These are phyloP conservation scores for Trichoderma gamsii DNA, from an alignment of 495 filamentous ascomycete species.

Conservation along the genomic window DNA sequence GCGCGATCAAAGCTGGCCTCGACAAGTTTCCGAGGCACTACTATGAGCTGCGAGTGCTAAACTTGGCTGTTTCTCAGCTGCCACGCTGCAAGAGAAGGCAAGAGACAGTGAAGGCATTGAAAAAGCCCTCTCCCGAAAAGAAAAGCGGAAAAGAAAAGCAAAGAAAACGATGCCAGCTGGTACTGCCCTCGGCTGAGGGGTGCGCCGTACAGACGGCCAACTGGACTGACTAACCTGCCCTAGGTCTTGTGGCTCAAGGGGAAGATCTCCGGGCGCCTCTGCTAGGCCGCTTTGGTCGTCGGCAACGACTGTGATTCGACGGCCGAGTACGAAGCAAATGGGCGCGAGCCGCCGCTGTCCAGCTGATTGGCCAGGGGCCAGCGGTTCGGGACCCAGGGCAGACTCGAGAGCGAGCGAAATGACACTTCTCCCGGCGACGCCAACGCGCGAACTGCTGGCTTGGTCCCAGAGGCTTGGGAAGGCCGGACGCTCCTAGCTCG, in stretches of 20 bases:
- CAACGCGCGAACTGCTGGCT: conserved; percentile 11
- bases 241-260: conserved; percentile 7
- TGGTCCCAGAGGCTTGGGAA: conserved; percentile 6
- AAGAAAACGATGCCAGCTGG: background rate
- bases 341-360: conserved; percentile 2
- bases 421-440: background rate
- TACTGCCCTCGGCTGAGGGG: background rate
- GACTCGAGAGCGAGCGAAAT: background rate
- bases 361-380: conserved; percentile 7
- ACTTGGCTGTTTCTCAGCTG: background rate
- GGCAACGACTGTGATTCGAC: conserved; percentile 11
- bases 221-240: background rate
- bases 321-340: background rate
- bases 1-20: too few relatives aligned
- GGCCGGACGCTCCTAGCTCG: background rate
- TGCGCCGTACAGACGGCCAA: background rate
- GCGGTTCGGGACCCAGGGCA: background rate
- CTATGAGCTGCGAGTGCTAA: too few relatives aligned
- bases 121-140: background rate
- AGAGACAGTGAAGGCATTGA: background rate
- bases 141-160: background rate
- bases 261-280: conserved; percentile 13
- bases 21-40: too few relatives aligned
- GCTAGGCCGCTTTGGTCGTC: conserved; percentile 13
- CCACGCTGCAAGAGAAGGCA: background rate